Conservation (phyloP, 352 stramenopile genomes). For the Pythium coloratum region DNA sequence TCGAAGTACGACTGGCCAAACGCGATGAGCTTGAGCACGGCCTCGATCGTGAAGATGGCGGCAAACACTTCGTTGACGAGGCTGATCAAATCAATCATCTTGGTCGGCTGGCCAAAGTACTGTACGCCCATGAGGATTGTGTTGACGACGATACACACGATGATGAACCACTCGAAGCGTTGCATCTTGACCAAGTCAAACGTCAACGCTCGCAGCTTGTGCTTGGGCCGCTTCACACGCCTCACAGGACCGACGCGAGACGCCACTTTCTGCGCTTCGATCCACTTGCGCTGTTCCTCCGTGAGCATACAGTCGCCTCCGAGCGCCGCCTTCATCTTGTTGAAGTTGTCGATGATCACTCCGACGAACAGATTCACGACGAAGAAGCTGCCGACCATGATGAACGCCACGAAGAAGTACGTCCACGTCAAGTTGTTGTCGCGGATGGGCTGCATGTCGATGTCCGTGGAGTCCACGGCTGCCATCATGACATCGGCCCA, state of each 20-base stretch:
- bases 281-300: constrained; percentile 90
- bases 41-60: constrained; percentile 87
- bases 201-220: constrained; percentile 47
- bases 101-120: constrained; percentile 78
- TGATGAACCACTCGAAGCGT: constrained; percentile 89
- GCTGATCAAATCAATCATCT: constrained; percentile 56
- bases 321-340: constrained; percentile 83
- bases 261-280: constrained; percentile 74
- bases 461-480: constrained; percentile 82
- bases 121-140: constrained; percentile 87
- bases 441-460: constrained; percentile 91
- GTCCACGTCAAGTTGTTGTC: constrained; percentile 82
- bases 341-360: constrained; percentile 95
- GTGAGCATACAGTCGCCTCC: constrained; percentile 84
- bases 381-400: constrained; percentile 93
- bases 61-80: constrained; percentile 88
- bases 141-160: constrained; percentile 90
- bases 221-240: constrained; percentile 49
- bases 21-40: constrained; percentile 82
- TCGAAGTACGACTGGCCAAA: constrained; percentile 83
- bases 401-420: constrained; percentile 90
- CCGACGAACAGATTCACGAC: constrained; percentile 94
- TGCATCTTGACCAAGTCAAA: constrained; percentile 68
- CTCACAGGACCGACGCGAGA: constrained; percentile 64
- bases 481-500: constrained; percentile 93